Evolutionary conservation across 2,329 filamentous ascomycete species (phyloP).

Genomic region (Leptoxyphium fumago): DNA sequence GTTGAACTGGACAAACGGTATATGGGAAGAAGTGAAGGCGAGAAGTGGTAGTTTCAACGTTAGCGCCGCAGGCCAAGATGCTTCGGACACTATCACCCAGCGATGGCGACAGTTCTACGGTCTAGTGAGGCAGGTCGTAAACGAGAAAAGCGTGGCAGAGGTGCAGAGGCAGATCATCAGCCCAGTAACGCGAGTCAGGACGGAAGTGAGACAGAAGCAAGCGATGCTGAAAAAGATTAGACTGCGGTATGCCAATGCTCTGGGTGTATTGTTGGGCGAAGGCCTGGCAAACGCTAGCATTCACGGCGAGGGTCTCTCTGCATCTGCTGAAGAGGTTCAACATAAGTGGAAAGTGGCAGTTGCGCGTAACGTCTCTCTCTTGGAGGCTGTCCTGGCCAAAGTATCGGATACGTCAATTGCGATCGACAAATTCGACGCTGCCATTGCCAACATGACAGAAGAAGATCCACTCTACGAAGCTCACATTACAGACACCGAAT

Average conservation of each 20-base stretch:
- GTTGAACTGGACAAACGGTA: slow-evolving; percentile 55
- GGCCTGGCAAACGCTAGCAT: slow-evolving; percentile 47
- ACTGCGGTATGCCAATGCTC: slow-evolving; percentile 68
- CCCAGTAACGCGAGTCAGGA: slow-evolving; percentile 59
- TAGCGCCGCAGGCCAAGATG: slow-evolving; percentile 14
- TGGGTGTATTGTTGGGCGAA: slow-evolving; percentile 79
- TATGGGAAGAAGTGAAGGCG: slow-evolving; percentile 48
- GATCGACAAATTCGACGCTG: slow-evolving; percentile 40
- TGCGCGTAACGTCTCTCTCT: slow-evolving; percentile 65
- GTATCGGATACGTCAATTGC: slow-evolving; percentile 46
- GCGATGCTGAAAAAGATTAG: slow-evolving; percentile 55
- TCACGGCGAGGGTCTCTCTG: slow-evolving; percentile 18
- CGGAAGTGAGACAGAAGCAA: slow-evolving; percentile 63
- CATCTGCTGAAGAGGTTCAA: slow-evolving; percentile 13
- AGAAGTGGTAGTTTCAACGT: slow-evolving; percentile 18
- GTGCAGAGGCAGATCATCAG: slow-evolving; percentile 60
- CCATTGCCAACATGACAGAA: slow-evolving; percentile 41
- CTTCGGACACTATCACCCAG: slow-evolving; percentile 15
- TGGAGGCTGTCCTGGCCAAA: slow-evolving; percentile 70
- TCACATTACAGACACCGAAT: slow-evolving; percentile 23
- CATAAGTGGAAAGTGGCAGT: slow-evolving; percentile 59
- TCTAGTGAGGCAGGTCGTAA: slow-evolving; percentile 61
- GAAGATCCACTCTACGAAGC: slow-evolving; percentile 32
- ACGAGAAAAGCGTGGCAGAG: slow-evolving; percentile 55
- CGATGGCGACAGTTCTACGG: slow-evolving; percentile 50